Evolutionary conservation across 257 asterid species (phyloP).

Genomic region (Paraleonurus japonicus): DNA sequence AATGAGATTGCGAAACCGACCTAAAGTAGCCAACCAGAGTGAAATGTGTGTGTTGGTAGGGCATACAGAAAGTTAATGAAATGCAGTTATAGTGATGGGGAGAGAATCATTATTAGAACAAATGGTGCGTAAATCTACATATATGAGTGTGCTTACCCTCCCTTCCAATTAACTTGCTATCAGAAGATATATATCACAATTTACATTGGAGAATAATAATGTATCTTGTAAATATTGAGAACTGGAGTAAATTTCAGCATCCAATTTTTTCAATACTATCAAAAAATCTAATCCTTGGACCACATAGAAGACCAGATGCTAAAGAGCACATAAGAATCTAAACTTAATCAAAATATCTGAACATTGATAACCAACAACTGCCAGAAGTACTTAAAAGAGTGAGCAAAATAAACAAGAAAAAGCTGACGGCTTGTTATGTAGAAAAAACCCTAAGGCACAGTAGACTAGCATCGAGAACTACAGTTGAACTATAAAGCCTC

Average conservation of each 20-base stretch:
- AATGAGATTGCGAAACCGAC: too few species aligned
- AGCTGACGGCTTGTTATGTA: too few species aligned
- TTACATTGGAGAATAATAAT: neutral
- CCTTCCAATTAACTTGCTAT: neutral
- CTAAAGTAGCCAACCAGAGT: neutral
- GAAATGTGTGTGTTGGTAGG: neutral
- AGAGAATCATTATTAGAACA: neutral
- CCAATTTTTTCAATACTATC: neutral
- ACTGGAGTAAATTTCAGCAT: neutral
- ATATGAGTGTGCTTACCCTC: neutral
- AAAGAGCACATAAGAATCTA: conserved; percentile 3
- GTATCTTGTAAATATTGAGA: neutral
- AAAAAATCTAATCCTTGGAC: neutral
- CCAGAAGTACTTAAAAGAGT: too few species aligned
- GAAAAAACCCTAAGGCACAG: too few species aligned
- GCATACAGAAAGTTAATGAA: neutral
- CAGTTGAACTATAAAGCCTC: too few species aligned
- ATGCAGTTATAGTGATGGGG: neutral
- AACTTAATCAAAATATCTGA: too few species aligned
- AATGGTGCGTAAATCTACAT: neutral
- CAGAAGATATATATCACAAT: neutral
- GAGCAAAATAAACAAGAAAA: too few species aligned
- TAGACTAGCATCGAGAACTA: too few species aligned
- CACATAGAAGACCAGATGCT: neutral
- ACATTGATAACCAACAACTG: too few species aligned